These are phyloP conservation scores for Saururus chinensis DNA, from an alignment of 164 flowering plant genomes.

Conservation along the genomic window DNA sequence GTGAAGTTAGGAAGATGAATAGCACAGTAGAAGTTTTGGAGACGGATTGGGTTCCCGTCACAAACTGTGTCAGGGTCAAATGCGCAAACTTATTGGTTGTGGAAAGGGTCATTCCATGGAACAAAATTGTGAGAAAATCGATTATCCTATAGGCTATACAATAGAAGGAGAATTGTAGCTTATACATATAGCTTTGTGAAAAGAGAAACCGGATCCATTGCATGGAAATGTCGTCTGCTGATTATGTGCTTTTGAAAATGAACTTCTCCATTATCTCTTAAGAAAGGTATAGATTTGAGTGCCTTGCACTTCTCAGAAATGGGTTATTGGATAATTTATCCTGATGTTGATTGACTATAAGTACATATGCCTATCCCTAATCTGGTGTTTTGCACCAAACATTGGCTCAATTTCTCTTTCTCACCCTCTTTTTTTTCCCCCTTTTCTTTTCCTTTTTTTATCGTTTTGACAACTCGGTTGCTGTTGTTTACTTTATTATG, in stretches of 20 bases:
- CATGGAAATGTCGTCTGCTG: background rate
- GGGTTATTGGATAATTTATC: no score
- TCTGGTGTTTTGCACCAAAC: background rate
- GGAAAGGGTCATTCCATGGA: no score
- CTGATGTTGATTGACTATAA: no score
- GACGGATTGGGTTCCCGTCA: background rate
- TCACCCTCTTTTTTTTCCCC: no score
- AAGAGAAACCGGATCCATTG: background rate
- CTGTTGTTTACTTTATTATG: background rate
- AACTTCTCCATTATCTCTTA: no score
- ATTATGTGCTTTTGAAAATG: no score
- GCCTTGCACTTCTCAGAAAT: no score
- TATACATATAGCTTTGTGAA: background rate
- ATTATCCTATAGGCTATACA: background rate
- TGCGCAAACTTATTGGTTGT: background rate
- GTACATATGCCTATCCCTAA: no score
- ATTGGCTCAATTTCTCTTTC: no score
- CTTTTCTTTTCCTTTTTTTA: background rate
- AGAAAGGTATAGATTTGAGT: no score
- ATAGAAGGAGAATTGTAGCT: background rate
- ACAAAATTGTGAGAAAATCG: background rate
- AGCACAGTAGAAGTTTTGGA: no score
- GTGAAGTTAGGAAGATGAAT: no score
- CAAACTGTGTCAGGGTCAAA: background rate
- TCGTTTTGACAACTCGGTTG: background rate